Evolutionary conservation across 352 stramenopile genomes (phyloP).

Genomic region (Pythium coloratum): DNA sequence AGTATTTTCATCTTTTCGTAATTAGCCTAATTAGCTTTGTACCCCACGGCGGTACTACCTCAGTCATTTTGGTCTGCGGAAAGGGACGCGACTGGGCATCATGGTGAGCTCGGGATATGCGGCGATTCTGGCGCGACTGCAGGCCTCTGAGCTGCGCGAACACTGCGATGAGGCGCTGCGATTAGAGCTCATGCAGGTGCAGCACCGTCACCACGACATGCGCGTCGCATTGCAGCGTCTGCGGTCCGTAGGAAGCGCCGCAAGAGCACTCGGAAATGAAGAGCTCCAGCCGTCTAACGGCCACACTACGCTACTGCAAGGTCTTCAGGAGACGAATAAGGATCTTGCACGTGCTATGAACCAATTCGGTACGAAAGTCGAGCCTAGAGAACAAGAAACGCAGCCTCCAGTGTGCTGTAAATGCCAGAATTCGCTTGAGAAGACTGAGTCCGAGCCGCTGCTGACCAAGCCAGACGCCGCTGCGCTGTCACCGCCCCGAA

Average conservation of each 20-base stretch:
- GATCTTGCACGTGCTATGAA: slow-evolving; percentile 9
- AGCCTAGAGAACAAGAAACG: background rate
- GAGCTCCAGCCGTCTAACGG: background rate
- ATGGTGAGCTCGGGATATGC: slow-evolving; percentile 19
- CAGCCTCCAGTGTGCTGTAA: slow-evolving; percentile 15
- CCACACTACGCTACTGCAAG: background rate
- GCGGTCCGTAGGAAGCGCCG: slow-evolving; percentile 16
- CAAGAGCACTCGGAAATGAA: slow-evolving; percentile 2
- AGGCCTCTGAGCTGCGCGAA: slow-evolving; percentile 16
- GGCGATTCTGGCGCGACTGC: slow-evolving; percentile 28
- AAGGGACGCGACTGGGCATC: background rate
- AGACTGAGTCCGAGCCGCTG: slow-evolving; percentile 14
- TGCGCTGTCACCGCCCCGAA: slow-evolving; percentile 23
- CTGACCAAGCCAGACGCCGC: slow-evolving; percentile 19
- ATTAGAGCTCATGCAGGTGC: slow-evolving; percentile 17
- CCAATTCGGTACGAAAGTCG: background rate
- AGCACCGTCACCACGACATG: slow-evolving; percentile 18
- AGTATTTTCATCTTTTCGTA: background rate
- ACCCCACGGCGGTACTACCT: slow-evolving; percentile 11
- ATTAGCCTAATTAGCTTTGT: background rate
- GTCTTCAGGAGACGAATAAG: slow-evolving; percentile 3
- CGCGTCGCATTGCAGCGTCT: slow-evolving; percentile 18
- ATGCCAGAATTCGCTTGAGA: background rate
- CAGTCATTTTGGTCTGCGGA: background rate
- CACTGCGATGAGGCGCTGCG: slow-evolving; percentile 27